Evolutionary conservation across 768 basidiomycete species (phyloP), one percentile per base, ranked within the genome.

Genomic region (Lactifluus volemus): DNA sequence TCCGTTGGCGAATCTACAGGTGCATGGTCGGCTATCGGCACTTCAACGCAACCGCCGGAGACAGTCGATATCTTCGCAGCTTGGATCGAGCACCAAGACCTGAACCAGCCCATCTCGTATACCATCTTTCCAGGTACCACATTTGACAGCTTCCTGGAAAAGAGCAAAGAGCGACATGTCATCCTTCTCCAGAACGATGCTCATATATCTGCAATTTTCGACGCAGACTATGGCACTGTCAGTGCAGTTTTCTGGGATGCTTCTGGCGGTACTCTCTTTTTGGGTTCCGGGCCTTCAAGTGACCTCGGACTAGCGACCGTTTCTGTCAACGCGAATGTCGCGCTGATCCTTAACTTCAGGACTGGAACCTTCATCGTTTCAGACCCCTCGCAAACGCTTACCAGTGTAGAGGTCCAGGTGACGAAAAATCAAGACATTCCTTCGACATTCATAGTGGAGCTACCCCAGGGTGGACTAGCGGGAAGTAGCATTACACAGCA

Each of bases 1-100:
- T 73, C 81, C 53, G 73, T 78, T 4, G 82, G 80, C 3, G 63
- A 75, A 42, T 78, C 78, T 61, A 78, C 75, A 0, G 86, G 86
- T 1, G 75, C 79, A 63, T 89, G 88, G 88, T 72, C 78, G 3
- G 45, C 49, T 10, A 64, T 66, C 25, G 85, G 86, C 29, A 85
- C 80, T 0, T 88, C 85, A 15, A 59, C 36, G 0, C 63, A 65
- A 54, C 84, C 85, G 17, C 76, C 81, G 5, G 69, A 71, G n/a
- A 80, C 77, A 1, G 81, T 85, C 34, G 79, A 84, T 61, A 72
- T 89, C 21, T 88, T 87, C 73, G 73, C 82, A 0, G 86, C 86
- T 1, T 85, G 80, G 78, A 71, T 87, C 44, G 70, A 71, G 53
- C 74, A 82, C 59, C 76, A 81, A 21, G 15, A 58, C 17, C 49